These are phyloP conservation scores for Arthrobotrys musiformis DNA, from an alignment of 2,329 filamentous ascomycete species.

Conservation along the genomic window DNA sequence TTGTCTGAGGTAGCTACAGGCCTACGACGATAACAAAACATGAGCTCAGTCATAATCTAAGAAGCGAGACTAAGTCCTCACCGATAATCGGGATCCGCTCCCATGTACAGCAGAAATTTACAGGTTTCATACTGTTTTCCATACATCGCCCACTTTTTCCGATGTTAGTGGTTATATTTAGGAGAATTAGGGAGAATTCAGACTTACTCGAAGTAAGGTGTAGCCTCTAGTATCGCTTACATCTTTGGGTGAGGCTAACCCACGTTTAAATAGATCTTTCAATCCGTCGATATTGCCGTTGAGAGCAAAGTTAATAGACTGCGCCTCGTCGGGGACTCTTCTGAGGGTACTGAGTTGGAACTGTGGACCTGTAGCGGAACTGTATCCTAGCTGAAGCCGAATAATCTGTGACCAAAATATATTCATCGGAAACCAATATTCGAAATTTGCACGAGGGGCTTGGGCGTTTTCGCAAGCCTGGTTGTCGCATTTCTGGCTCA, in stretches of 20 bases:
- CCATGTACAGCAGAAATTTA: too few relatives aligned
- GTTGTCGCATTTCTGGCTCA: conserved; percentile 24
- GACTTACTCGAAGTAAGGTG: conserved; percentile 23
- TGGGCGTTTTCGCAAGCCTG: conserved; percentile 7
- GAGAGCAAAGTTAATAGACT: conserved; percentile 12
- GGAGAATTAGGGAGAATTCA: background rate
- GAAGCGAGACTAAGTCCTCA: too few relatives aligned
- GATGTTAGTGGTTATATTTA: background rate
- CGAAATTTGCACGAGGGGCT: background rate
- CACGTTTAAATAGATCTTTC: conserved; percentile 12
- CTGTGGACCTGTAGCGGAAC: conserved; percentile 7
- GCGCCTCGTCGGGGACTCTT: conserved; percentile 13
- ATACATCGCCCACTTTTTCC: conserved; percentile 23
- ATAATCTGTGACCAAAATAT: conserved; percentile 5
- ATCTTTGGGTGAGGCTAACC: conserved; percentile 15
- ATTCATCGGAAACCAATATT: conserved; percentile 25
- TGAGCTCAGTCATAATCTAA: too few relatives aligned
- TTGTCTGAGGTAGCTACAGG: too few relatives aligned
- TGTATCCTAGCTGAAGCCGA: background rate
- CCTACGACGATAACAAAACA: too few relatives aligned
- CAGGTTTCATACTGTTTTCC: conserved; percentile 12
- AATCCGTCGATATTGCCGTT: conserved; percentile 20
- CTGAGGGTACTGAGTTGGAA: conserved; percentile 15
- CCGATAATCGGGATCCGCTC: too few relatives aligned
- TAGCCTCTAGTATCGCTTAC: conserved; percentile 19